phyloP scores from a whole-genome alignment of 306 rosid species.

The Purshia tridentata region DNA sequence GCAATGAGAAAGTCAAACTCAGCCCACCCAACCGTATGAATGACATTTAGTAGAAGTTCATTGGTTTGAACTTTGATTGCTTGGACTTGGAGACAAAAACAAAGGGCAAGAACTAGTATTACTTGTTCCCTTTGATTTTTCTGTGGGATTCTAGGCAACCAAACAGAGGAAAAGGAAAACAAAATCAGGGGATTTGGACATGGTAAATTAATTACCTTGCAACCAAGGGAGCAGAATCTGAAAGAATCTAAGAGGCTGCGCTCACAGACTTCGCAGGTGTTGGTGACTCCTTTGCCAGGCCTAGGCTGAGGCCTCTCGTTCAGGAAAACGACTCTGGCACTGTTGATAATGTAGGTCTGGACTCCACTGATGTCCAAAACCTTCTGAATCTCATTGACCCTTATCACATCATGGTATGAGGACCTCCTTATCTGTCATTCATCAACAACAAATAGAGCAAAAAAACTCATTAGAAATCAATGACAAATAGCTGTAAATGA shows the following conservation, averaged over 20 bases:
- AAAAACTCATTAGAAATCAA: conserved; percentile 2
- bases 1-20: conserved; percentile 36
- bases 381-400: conserved; percentile 94
- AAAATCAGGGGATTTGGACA: not conserved
- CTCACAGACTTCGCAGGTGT: conserved; percentile 97
- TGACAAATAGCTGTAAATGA: not conserved
- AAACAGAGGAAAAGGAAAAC: not conserved
- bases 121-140: not conserved
- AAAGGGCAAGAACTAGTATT: not conserved
- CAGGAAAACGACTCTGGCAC: conserved; percentile 93
- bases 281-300: conserved; percentile 98
- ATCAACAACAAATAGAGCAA: not conserved
- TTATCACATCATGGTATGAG: conserved; percentile 91
- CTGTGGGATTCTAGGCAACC: conserved; percentile 9
- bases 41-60: conserved; percentile 11
- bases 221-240: conserved; percentile 95
- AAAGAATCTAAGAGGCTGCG: conserved; percentile 95
- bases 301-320: conserved; percentile 97
- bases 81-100: conserved; percentile 1
- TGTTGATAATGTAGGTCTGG: conserved; percentile 96
- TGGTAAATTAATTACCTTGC: conserved; percentile 64
- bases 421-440: conserved; percentile 83
- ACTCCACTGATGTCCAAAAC: conserved; percentile 86
- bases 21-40: conserved; percentile 21
- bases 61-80: conserved; percentile 8